These are phyloP conservation scores for Nissolia schottii DNA, from an alignment of 306 rosid genomes.

Conservation along the genomic window DNA sequence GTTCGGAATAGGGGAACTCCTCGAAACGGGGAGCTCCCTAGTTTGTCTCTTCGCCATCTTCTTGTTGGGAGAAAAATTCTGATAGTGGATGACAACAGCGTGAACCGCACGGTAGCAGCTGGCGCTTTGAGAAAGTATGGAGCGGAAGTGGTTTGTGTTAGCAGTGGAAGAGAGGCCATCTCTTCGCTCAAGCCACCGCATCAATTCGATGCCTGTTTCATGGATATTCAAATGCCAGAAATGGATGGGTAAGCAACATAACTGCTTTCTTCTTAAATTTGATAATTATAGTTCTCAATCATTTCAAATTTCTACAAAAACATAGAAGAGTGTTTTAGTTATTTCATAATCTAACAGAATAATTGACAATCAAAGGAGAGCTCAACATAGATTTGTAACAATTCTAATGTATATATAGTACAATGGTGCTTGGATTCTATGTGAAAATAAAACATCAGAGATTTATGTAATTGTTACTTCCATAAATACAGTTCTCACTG, in stretches of 20 bases:
- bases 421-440: not conserved
- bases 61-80: constrained; percentile 81
- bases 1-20: constrained; percentile 55
- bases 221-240: constrained; percentile 99
- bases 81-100: constrained; percentile 81
- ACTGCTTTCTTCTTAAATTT: not conserved
- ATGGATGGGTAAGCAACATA: constrained; percentile 81
- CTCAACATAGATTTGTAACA: constrained; percentile 1
- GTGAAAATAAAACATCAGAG: no score
- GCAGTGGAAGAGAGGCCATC: constrained; percentile 74
- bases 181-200: constrained; percentile 73
- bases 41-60: constrained; percentile 63
- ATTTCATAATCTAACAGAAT: not conserved
- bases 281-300: not conserved
- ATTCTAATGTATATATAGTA: not conserved
- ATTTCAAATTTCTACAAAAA: constrained; percentile 8
- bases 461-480: not conserved
- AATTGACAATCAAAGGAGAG: not conserved
- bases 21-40: constrained; percentile 73
- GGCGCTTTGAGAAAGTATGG: constrained; percentile 90
- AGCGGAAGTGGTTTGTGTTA: constrained; percentile 80
- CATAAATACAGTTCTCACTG: not conserved
- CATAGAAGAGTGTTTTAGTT: not conserved
- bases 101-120: constrained; percentile 86
- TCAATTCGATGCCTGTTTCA: constrained; percentile 85